Percentiles rank a stretch among this genome's conserved stretches.
Evolutionary conservation across 2,329 filamentous ascomycete species (phyloP).

Genomic region (Pseudomassariella vexata): DNA sequence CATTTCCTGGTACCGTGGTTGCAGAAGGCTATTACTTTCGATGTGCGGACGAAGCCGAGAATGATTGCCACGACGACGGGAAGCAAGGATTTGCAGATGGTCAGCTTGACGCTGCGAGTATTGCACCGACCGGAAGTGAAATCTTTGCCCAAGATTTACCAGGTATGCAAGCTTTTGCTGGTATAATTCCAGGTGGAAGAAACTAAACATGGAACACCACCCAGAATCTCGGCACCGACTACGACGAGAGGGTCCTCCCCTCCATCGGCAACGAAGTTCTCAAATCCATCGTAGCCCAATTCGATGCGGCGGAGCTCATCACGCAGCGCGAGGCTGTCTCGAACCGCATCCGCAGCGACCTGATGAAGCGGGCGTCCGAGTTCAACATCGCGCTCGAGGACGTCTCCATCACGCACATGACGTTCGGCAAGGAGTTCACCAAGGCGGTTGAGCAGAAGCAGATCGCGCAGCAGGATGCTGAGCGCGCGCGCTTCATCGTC

Average conservation of each 20-base stretch:
- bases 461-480: constrained; percentile 98
- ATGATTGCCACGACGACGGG: constrained; percentile 98
- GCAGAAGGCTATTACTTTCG: constrained; percentile 89
- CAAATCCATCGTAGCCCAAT: constrained; percentile 97
- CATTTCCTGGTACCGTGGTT: constrained; percentile 96
- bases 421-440: constrained; percentile 98
- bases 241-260: constrained; percentile 96
- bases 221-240: constrained; percentile 93
- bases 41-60: constrained; percentile 93
- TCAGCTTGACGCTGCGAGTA: constrained; percentile 93
- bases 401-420: constrained; percentile 99
- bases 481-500: constrained; percentile 95
- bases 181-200: neutral
- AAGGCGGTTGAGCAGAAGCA: constrained; percentile 99
- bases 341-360: constrained; percentile 86
- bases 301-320: constrained; percentile 97
- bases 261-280: constrained; percentile 99
- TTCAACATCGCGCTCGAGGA: constrained; percentile 99
- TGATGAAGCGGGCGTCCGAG: constrained; percentile 86
- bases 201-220: constrained; percentile 1
- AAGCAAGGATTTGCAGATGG: constrained; percentile 99
- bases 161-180: constrained; percentile 53
- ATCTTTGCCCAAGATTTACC: constrained; percentile 94
- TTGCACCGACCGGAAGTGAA: constrained; percentile 91
- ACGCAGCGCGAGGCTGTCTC: constrained; percentile 97